Evolutionary conservation across 805 yeast species (phyloP).

Genomic region (Metschnikowia drakensbergensis): DNA sequence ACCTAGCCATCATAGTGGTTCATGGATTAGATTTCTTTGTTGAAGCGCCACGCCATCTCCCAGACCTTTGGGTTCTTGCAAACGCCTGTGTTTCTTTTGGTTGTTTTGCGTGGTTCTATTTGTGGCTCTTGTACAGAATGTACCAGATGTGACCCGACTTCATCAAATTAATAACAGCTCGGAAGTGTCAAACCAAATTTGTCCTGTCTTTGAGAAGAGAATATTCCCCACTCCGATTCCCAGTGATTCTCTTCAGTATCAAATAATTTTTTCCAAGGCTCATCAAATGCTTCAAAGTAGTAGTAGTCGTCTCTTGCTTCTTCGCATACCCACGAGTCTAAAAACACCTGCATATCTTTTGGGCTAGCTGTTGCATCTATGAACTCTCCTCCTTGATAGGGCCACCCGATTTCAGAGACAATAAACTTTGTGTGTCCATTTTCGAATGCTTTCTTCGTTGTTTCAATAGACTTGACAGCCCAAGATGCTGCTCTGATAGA

Average conservation of each 20-base stretch:
- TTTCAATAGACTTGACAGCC: conserved; percentile 30
- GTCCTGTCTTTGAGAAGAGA: conserved; percentile 19
- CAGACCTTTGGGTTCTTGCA: conserved; percentile 82
- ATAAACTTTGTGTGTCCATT: conserved; percentile 31
- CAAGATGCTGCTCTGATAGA: conserved; percentile 49
- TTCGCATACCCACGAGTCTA: conserved; percentile 51
- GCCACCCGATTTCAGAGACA: conserved; percentile 73
- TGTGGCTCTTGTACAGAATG: conserved; percentile 68
- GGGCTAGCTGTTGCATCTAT: conserved; percentile 46
- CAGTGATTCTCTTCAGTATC: conserved; percentile 47
- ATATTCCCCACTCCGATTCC: conserved; percentile 75
- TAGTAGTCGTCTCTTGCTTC: conserved; percentile 44
- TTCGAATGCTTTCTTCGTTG: conserved; percentile 28
- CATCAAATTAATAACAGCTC: not conserved
- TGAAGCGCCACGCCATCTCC: conserved; percentile 57
- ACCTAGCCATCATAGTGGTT: conserved; percentile 43
- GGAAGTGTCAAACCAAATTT: conserved; percentile 1
- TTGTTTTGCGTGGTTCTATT: conserved; percentile 69
- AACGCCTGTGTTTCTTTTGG: conserved; percentile 73
- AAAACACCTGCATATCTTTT: conserved; percentile 42
- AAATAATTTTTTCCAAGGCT: conserved; percentile 61
- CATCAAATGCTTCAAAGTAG: conserved; percentile 69
- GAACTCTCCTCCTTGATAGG: conserved; percentile 54
- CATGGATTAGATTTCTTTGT: conserved; percentile 52
- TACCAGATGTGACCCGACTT: conserved; percentile 14